A percentile compares a stretch with the other conserved stretches of the same genome.
Conservation (phyloP, 768 basidiomycete genomes). For the Auricularia heimuer region DNA sequence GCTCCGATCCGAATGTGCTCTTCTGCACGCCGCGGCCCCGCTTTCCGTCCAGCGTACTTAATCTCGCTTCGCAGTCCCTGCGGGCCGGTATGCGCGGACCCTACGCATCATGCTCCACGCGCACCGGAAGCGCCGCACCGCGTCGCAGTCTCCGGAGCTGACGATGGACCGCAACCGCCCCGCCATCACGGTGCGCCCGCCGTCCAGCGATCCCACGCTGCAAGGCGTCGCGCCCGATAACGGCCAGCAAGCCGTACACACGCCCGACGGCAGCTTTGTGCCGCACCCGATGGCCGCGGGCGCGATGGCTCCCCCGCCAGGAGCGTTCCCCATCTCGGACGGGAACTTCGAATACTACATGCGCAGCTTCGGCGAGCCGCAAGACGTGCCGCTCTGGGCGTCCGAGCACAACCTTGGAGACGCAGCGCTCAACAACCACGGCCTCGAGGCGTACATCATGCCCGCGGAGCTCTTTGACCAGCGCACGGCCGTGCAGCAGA, state of each 20-base stretch:
- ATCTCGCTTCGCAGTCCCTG: slow-evolving; percentile 52
- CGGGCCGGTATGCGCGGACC: slow-evolving; percentile 85
- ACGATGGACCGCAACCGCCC: slow-evolving; percentile 45
- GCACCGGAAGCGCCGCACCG: slow-evolving; percentile 34
- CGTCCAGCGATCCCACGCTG: background rate
- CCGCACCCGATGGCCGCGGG: background rate
- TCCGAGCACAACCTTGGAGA: slow-evolving; percentile 77
- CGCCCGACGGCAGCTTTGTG: slow-evolving; percentile 1
- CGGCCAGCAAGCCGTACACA: background rate
- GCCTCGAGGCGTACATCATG: slow-evolving; percentile 78
- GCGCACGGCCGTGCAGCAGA: slow-evolving; percentile 52
- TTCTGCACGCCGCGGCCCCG: background rate
- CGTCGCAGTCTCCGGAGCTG: slow-evolving; percentile 51
- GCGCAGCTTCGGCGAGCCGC: slow-evolving; percentile 63
- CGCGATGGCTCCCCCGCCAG: background rate
- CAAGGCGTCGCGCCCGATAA: background rate
- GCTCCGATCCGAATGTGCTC: slow-evolving; percentile 8
- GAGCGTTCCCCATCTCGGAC: background rate
- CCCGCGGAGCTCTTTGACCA: slow-evolving; percentile 47
- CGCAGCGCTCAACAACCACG: slow-evolving; percentile 59
- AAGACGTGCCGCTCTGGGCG: slow-evolving; percentile 75
- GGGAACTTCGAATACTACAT: slow-evolving; percentile 56
- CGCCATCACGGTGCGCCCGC: slow-evolving; percentile 31
- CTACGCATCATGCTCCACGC: slow-evolving; percentile 78
- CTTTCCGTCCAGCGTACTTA: background rate